phyloP scores from a whole-genome alignment of 2,329 filamentous ascomycete genomes.

The Xylariaceae sp. region DNA sequence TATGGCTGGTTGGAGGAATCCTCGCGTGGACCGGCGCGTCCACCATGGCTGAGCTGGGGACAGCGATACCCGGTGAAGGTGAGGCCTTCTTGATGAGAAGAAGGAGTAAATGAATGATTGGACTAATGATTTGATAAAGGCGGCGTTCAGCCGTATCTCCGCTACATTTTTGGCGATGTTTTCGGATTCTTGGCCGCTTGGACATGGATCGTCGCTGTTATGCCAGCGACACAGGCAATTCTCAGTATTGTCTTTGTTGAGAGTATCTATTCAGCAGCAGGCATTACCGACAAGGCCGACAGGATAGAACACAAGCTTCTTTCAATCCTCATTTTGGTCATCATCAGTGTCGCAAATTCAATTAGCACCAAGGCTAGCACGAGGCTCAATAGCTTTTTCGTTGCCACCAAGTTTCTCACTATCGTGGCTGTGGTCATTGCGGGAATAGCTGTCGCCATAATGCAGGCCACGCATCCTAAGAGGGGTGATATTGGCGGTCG shows the following conservation, averaged over 20 bases:
- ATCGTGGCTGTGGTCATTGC: constrained; percentile 47
- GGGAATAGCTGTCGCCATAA: constrained; percentile 42
- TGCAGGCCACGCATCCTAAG: constrained; percentile 37
- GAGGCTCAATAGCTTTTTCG: constrained; percentile 52
- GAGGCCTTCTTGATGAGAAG: constrained; percentile 9
- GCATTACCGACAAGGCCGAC: constrained; percentile 41
- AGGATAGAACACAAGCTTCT: constrained; percentile 47
- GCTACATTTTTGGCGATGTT: constrained; percentile 57
- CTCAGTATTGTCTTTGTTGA: constrained; percentile 61
- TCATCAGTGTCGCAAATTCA: constrained; percentile 49
- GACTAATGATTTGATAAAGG: constrained; percentile 34
- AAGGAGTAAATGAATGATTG: background rate
- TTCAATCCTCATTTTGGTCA: constrained; percentile 43
- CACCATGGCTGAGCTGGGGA: constrained; percentile 60
- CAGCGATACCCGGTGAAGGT: constrained; percentile 59
- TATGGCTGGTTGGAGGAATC: constrained; percentile 59
- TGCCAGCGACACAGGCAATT: constrained; percentile 62
- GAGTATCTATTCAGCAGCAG: constrained; percentile 52
- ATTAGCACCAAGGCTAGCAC: constrained; percentile 55
- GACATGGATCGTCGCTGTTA: constrained; percentile 62
- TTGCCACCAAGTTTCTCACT: constrained; percentile 49
- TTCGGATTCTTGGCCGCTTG: constrained; percentile 61
- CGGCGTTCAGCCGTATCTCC: constrained; percentile 60
- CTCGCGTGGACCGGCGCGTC: constrained; percentile 62
- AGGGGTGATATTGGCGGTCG: constrained; percentile 40